Evolutionary conservation across 2,329 filamentous ascomycete species (phyloP).

Genomic region (Chrysosporium queenslandicum): DNA sequence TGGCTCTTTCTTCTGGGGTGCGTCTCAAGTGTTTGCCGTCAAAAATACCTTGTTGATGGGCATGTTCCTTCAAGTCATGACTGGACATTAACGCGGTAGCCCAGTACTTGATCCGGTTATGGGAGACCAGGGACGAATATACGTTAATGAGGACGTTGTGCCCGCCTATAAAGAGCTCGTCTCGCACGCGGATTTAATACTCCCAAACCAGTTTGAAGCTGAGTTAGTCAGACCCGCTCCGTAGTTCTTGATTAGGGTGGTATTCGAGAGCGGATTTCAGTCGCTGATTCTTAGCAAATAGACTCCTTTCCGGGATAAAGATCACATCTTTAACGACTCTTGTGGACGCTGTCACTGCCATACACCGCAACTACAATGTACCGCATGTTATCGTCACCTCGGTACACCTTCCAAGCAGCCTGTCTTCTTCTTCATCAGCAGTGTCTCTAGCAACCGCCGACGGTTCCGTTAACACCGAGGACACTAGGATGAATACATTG

Average conservation of each 20-base stretch:
- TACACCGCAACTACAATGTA: slow-evolving; percentile 66
- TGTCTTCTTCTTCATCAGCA: slow-evolving; percentile 34
- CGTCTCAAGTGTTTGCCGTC: slow-evolving; percentile 17
- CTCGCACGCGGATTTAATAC: slow-evolving; percentile 73
- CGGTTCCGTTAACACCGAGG: slow-evolving; percentile 21
- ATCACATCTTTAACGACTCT: slow-evolving; percentile 68
- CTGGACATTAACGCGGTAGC: background rate
- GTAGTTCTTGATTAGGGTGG: background rate
- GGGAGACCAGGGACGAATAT: slow-evolving; percentile 88
- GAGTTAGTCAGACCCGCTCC: slow-evolving; percentile 49
- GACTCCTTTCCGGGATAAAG: slow-evolving; percentile 71
- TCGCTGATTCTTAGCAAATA: slow-evolving; percentile 29
- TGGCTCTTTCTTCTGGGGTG: slow-evolving; percentile 80
- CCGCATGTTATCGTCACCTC: slow-evolving; percentile 92
- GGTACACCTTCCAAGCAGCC: slow-evolving; percentile 54
- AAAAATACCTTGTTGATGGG: background rate
- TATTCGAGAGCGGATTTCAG: background rate
- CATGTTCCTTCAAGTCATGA: background rate
- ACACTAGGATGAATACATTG: slow-evolving; percentile 39
- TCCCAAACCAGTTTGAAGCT: slow-evolving; percentile 95
- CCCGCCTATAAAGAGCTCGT: slow-evolving; percentile 78
- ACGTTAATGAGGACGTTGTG: slow-evolving; percentile 84
- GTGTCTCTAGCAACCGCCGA: slow-evolving; percentile 22
- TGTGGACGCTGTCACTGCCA: slow-evolving; percentile 59
- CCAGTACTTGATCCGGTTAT: slow-evolving; percentile 89